Base-by-base conservation (phyloP, 164 flowering plant genomes). In the Umbellularia californica region DNA sequence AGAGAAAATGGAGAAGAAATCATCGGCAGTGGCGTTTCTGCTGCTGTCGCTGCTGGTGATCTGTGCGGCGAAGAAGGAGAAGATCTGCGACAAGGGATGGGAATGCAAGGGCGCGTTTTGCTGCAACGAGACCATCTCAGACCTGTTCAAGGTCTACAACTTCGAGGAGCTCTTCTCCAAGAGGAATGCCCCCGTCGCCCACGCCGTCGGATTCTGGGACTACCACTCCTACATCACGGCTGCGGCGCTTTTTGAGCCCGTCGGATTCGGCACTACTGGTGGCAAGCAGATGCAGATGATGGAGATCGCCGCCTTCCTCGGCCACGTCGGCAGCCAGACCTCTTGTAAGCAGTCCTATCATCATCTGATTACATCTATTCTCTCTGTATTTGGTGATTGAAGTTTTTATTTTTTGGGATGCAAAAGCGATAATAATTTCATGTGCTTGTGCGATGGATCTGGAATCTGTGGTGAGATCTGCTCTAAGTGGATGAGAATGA, bases 261-360 rank as follows among this genome's bases (percentile, higher is more conserved):
- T 74, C 2, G 99, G 99, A 10, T 95, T 95, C 72, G 93, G 99
- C 14, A 93, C 97, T 72, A 88, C 97, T 12, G 99, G 99, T 20
- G 88, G 87, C 11, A 89, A 93, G 84, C 33, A 24, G 2, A 83
- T 75, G 85, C 87, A 84, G 83, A 88, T 86, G 99, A 89, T 81
- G 86, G 99, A 95, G 75, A 68, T 95, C 24, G 90, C 94, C 0
- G 97, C 99, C 1, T 93, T 95, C 78, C 90, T 95, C 12, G 94
- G 88, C 70, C 97, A 93, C 67, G 97, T 93, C 69, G 99, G 97
- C 65, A 74, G 84, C 87, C 83, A 88, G 72, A 93, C 97, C 33
- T 84, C 94, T 13, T 95, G 99, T 92, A 72, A 79, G 86, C 76
- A 17, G 3, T 55, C 60, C n/a, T 10, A 28, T 22, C 13, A 67